Evolutionary conservation across 768 basidiomycete genomes (phyloP), one percentile per base, ranked within the genome.

Genomic region (Flagelloscypha sp.): DNA sequence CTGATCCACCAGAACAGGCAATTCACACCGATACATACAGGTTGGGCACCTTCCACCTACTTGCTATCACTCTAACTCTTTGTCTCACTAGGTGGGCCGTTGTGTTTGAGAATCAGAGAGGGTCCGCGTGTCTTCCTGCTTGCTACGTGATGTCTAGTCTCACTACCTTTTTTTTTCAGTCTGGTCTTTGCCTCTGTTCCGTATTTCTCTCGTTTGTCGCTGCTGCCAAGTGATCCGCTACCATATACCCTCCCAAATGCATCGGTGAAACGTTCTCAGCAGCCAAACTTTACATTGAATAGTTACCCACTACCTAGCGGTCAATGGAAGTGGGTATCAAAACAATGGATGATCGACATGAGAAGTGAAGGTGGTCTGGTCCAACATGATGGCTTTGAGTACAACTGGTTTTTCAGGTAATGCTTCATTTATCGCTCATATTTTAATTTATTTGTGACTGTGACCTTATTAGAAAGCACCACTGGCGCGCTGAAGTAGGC

Each of bases 281-380:
- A 77, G 43, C 69, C 76, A 1, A 68, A 70, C 3, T 62, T 82
- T 32, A 65, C 76, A 6, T 66, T 84, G 4, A 52, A 58, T 3
- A 68, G 70, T 37, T 89, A 80, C 47, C 80, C 81, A 7, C 68
- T 88, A 17, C 85, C 85, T 2, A 82, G 87, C 44, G 84, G 83
- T 16, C 71, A 67, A 15, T 89, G 86, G 86, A 69, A 60, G 34
- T 89, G 85, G 85, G 75, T 86, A 2, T 84, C 82, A 27, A 72
- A 72, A 27, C 57, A 70, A 6, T 89, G 85, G 85, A 83, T 88
- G 82, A 74, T 88, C 39, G 86, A 89, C 60, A 88, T 89, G 85
- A 81, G 80, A 27, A 72, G 76, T 19, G 76, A 83, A 45, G 61
- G 62, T 16, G 82, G 83, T 33, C 72, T 80, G 47, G 79, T 86